These are phyloP conservation scores for Maudiozyma saulgeensis DNA, from an alignment of 805 yeast species.

Conservation along the genomic window DNA sequence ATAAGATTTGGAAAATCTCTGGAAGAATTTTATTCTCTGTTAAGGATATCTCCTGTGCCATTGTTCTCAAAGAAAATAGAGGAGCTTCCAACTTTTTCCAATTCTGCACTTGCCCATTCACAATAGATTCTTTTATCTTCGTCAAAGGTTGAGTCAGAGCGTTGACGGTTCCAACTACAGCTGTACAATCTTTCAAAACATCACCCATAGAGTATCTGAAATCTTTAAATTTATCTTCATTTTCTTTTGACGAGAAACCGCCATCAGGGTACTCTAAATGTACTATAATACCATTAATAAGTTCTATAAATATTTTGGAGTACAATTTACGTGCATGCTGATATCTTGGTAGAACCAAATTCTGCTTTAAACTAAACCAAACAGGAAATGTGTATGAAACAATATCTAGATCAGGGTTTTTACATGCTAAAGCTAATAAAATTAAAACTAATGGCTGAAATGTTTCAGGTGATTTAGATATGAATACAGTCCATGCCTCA, in stretches of 20 bases:
- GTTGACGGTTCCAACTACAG: conserved; percentile 67
- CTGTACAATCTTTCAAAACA: conserved; percentile 91
- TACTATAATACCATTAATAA: conserved; percentile 36
- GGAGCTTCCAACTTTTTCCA: conserved; percentile 93
- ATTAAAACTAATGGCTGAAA: conserved; percentile 69
- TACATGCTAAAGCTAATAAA: conserved; percentile 58
- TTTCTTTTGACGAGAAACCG: conserved; percentile 61
- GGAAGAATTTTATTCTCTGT: conserved; percentile 64
- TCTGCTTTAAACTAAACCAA: conserved; percentile 76
- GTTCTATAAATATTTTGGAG: conserved; percentile 16
- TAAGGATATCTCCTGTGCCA: conserved; percentile 82
- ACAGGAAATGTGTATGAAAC: conserved; percentile 86
- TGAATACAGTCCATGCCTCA: conserved; percentile 86
- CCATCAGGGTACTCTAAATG: conserved; percentile 69
- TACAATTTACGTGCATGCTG: conserved; percentile 19
- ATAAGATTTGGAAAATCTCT: conserved; percentile 40
- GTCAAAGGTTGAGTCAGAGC: conserved; percentile 66
- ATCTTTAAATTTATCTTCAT: conserved; percentile 85
- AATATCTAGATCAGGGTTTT: conserved; percentile 77
- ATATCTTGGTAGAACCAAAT: conserved; percentile 32
- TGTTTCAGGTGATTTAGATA: conserved; percentile 60
- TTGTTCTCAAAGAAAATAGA: conserved; percentile 77
- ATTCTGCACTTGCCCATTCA: conserved; percentile 17
- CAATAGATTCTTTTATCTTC: conserved; percentile 38
- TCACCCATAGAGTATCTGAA: conserved; percentile 97